Evolutionary conservation across 305 asterid genomes (phyloP).

Genomic region (Solanum hybrid): DNA sequence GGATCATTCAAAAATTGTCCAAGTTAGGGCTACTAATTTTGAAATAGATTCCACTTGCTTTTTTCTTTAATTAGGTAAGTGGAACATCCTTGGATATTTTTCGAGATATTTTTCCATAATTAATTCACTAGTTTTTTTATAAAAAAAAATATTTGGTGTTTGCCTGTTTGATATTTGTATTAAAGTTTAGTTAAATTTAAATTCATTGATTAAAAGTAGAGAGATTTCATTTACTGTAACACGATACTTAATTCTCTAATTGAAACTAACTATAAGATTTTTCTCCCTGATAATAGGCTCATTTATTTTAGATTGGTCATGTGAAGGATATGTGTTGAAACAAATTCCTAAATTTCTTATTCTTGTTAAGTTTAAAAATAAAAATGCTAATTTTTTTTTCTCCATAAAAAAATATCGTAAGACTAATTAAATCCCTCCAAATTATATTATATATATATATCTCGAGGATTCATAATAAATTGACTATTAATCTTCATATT

Average conservation of each 20-base stretch:
- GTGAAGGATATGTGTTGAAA: background rate
- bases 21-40: background rate
- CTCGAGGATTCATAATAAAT: background rate
- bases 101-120: background rate
- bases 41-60: background rate
- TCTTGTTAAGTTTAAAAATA: background rate
- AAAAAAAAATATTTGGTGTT: too few species aligned
- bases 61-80: background rate
- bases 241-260: background rate
- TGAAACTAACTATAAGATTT: background rate
- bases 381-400: background rate
- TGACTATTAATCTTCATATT: background rate
- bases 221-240: background rate
- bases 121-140: background rate
- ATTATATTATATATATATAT: background rate
- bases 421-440: background rate
- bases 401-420: background rate
- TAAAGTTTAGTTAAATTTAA: background rate
- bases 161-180: accelerated
- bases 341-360: background rate
- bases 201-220: background rate
- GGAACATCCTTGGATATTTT: background rate
- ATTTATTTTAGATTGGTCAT: background rate
- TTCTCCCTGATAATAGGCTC: background rate
- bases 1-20: background rate